These are phyloP conservation scores for Hypomontagnella submonticulosa DNA, from an alignment of 495 filamentous ascomycete genomes.

Conservation along the genomic window DNA sequence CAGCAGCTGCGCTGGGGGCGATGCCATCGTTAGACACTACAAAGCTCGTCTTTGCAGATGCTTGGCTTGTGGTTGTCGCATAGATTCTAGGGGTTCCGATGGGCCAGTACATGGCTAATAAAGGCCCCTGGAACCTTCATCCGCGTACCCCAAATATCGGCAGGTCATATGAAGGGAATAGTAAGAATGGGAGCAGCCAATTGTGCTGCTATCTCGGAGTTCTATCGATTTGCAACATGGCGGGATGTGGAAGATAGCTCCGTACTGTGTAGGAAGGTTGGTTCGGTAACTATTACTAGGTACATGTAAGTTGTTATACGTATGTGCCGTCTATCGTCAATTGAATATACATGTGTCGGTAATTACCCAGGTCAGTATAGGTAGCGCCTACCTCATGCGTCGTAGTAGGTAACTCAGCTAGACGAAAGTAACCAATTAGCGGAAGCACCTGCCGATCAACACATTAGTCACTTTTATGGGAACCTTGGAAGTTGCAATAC, in stretches of 20 bases:
- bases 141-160: constrained; percentile 25
- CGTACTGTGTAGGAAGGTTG: neutral
- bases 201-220: constrained; percentile 32
- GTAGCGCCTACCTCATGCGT: no score
- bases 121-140: constrained; percentile 45
- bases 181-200: constrained; percentile 31
- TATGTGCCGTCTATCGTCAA: neutral
- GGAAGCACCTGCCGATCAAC: no score
- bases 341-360: no score
- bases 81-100: constrained; percentile 90
- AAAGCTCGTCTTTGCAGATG: constrained; percentile 54
- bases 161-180: constrained; percentile 20
- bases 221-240: constrained; percentile 27
- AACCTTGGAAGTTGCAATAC: no score
- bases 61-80: constrained; percentile 71
- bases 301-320: neutral
- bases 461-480: no score
- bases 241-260: constrained; percentile 26
- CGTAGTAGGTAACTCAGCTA: no score
- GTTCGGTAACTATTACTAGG: no score
- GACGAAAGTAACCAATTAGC: no score
- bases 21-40: constrained; percentile 58
- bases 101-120: constrained; percentile 93
- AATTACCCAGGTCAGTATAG: no score
- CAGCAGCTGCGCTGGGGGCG: constrained; percentile 28